Conservation (phyloP, 805 yeast genomes). For the Cephaloascus fragrans region DNA sequence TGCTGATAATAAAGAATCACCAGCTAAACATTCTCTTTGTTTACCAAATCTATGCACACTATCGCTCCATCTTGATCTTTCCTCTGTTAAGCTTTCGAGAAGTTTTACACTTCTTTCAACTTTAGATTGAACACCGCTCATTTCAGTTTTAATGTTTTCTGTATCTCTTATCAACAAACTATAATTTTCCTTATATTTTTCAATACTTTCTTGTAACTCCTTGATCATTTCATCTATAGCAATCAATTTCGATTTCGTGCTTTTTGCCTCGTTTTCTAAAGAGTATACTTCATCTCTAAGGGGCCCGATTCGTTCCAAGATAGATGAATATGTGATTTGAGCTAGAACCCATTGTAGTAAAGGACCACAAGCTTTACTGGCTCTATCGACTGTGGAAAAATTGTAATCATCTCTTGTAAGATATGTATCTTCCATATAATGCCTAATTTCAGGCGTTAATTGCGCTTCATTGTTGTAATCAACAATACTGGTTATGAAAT, state of each 20-base stretch:
- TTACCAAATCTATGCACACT: slow-evolving; percentile 42
- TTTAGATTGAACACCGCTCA: slow-evolving; percentile 49
- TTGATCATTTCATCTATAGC: slow-evolving; percentile 77
- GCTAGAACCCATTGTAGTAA: slow-evolving; percentile 83
- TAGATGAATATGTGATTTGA: slow-evolving; percentile 67
- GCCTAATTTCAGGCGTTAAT: slow-evolving; percentile 42
- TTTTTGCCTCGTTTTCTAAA: slow-evolving; percentile 51
- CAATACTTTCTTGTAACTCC: slow-evolving; percentile 66
- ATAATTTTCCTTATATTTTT: slow-evolving; percentile 54
- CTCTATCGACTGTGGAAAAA: slow-evolving; percentile 69
- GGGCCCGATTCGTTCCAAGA: slow-evolving; percentile 67
- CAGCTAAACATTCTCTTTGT: slow-evolving; percentile 40
- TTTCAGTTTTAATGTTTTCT: slow-evolving; percentile 65
- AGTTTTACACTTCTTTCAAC: slow-evolving; percentile 54
- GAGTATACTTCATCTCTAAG: slow-evolving; percentile 51
- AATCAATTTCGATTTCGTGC: slow-evolving; percentile 55
- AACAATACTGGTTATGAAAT: slow-evolving; percentile 77
- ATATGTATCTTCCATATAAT: slow-evolving; percentile 48
- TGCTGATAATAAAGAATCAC: slow-evolving; percentile 57
- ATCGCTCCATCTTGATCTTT: slow-evolving; percentile 65
- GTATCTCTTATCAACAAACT: slow-evolving; percentile 70
- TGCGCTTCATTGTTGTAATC: slow-evolving; percentile 55
- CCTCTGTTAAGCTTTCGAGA: slow-evolving; percentile 54
- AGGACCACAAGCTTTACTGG: slow-evolving; percentile 95
- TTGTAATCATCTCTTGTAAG: slow-evolving; percentile 56